Evolutionary conservation across 2,329 filamentous ascomycete species (phyloP), one percentile per base, ranked within the genome.

Genomic region (Cercospora brassicicola): DNA sequence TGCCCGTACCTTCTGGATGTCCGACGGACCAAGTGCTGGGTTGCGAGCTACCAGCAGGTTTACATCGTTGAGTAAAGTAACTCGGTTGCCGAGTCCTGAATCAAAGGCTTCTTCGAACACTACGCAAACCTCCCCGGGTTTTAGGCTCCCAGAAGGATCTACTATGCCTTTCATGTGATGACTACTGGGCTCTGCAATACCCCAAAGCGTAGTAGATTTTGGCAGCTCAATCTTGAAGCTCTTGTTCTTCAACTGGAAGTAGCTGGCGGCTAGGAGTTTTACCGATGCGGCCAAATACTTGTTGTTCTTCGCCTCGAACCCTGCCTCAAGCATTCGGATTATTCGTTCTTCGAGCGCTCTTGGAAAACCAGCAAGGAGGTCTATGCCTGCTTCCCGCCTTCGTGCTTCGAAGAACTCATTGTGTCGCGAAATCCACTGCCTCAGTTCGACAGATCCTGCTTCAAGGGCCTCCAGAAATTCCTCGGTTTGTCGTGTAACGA

Each of bases 111-210:
- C 84, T 0, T 78, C 72, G 68, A 92, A 90, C n/a, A 84, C 84
- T 0, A 94, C 73, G 42, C 91, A 89, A 0, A 93, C 83, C 71
- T 94, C 88, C 0, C 86, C 86, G 45, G 90, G 88, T 60, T 85
- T 79, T 0, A 94, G 76, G 0, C 86, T 79, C 0, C 84, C 85
- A 0, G 79, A 79, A 13, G 26, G 26, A 18, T 31, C 26, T 15
- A 56, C 9, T 4, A 56, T 56, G 9, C 53, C 53, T 56, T 9
- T 56, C 53, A 56, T 56, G 13, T 2, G n/a, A 31, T 18, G 26
- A 15, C 1, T 51, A 2, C 1, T 36, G 26, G 91, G 91, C 76
- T 94, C 91, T 0, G 89, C 85, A 0, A 91, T 84, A 80, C 93
- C 93, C 67, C 85, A 87, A 0, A 88, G 79, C 56, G 87, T 88